A percentile compares a stretch with the other conserved stretches of the same genome.
Evolutionary conservation across 805 yeast species (phyloP).

Genomic region (Pichia membranifaciens): DNA sequence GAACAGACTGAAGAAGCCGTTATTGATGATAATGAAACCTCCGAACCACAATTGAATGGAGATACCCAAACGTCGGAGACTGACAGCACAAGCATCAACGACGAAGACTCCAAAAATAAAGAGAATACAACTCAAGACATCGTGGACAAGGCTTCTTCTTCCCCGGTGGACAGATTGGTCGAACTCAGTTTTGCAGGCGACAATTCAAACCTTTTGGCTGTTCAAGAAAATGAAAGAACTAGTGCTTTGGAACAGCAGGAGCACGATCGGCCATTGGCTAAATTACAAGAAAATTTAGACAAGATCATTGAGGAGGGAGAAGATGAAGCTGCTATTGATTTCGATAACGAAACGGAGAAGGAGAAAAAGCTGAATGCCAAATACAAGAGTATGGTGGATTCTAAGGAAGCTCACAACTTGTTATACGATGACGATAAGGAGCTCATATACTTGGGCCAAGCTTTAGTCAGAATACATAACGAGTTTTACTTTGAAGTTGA

Average conservation of each 20-base stretch:
- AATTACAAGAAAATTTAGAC: conserved; percentile 69
- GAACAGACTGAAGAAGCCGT: no score
- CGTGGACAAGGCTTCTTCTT: conserved; percentile 16
- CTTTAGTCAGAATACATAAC: conserved; percentile 57
- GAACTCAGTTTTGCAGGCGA: conserved; percentile 46
- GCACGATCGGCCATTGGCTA: conserved; percentile 78
- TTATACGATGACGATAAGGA: conserved; percentile 80
- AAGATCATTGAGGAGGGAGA: conserved; percentile 35
- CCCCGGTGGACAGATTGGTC: conserved; percentile 45
- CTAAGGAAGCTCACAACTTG: conserved; percentile 39
- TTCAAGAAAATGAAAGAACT: conserved; percentile 57
- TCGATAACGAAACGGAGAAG: background rate
- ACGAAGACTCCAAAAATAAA: no score
- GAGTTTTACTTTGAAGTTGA: conserved; percentile 55
- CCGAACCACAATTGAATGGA: no score
- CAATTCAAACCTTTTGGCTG: conserved; percentile 41
- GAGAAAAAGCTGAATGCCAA: background rate
- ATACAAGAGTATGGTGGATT: conserved; percentile 8
- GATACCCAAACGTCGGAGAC: no score
- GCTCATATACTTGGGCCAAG: conserved; percentile 53
- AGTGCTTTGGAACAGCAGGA: conserved; percentile 74
- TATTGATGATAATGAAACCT: no score
- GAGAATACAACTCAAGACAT: no score
- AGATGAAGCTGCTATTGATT: conserved; percentile 17
- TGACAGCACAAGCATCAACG: no score